Conservation (phyloP, 2,329 filamentous ascomycete genomes). For the Tolypocladium ovalisporum region DNA sequence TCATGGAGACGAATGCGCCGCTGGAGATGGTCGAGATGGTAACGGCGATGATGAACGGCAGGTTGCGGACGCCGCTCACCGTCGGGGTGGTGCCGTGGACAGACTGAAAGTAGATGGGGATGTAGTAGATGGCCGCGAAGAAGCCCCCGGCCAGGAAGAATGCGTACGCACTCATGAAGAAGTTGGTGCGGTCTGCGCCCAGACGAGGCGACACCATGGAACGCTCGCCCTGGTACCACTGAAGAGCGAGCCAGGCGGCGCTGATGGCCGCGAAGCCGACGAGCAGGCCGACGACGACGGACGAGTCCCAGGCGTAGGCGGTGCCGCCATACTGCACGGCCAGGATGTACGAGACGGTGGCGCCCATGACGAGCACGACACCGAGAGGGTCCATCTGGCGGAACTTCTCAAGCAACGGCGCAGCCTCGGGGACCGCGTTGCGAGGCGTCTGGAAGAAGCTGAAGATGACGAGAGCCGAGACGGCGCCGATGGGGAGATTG, state of each 20-base stretch:
- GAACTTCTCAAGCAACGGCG: conserved; percentile 30
- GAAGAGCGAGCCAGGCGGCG: conserved; percentile 21
- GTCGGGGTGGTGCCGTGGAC: conserved; percentile 29
- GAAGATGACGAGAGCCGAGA: conserved; percentile 23
- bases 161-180: conserved; percentile 23
- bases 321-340: conserved; percentile 37
- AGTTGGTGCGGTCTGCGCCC: conserved; percentile 25
- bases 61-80: conserved; percentile 29
- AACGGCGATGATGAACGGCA: conserved; percentile 25
- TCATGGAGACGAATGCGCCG: neutral
- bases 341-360: conserved; percentile 31
- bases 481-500: conserved; percentile 24
- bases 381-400: conserved; percentile 37
- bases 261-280: conserved; percentile 26
- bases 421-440: conserved; percentile 23
- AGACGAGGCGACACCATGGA: conserved; percentile 30
- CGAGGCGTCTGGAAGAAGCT: conserved; percentile 31
- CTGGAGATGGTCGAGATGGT: neutral
- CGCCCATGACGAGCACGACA: conserved; percentile 31
- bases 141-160: conserved; percentile 32
- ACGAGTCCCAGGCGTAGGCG: conserved; percentile 29
- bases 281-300: conserved; percentile 29
- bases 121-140: conserved; percentile 34
- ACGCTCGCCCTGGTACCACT: conserved; percentile 32
- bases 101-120: conserved; percentile 35